Base-by-base conservation (phyloP, 345 rosid species). In the Linum trigynum region DNA sequence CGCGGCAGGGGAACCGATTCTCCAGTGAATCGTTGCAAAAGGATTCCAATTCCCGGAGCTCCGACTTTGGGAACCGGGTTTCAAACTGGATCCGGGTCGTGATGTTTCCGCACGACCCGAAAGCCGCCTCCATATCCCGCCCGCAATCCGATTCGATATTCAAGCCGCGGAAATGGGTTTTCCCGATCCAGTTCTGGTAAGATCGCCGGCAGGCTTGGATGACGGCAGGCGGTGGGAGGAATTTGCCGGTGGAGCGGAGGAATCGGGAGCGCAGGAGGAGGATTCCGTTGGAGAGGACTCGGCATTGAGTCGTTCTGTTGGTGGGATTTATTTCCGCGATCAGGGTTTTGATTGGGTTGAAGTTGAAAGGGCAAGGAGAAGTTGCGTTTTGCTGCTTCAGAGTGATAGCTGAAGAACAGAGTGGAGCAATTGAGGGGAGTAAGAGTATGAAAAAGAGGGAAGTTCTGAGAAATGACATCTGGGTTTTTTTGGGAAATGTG, bases 41-140 rank as follows among this genome's bases (percentile, higher is more conserved):
- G 48, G 2, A 36, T 66, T 65, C 59, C 66, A 74, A 69, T 32
- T 67, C 73, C 5, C 35, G 66, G 74, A 81, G 32, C 61, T 57
- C 14, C 3, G 70, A 16, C 62, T 12, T 4, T 10, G 85, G 80
- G 72, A 81, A 56, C 36, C 42, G 41, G 39, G 66, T 67, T 50
- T 81, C 82, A 55, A 81, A 76, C 65, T 76, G 62, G 16, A 48
- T 51, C 45, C 36, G 71, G 32, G 74, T 64, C 65, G 79, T 74
- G 40, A 78, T 57, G 23, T 78, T 67, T 65, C 59, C 45, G 23
- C 75, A 81, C 15, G 66, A 39, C 38, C 59, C 41, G 1, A 66
- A 76, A 61, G 76, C 67, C 76, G 67, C 63, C 38, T 74, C 74
- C 5, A 70, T 60, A 51, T 63, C 55, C 39, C 60, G 65, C 59